Conservation (phyloP, 2,329 filamentous ascomycete genomes). For the Xylariaceae sp. region DNA sequence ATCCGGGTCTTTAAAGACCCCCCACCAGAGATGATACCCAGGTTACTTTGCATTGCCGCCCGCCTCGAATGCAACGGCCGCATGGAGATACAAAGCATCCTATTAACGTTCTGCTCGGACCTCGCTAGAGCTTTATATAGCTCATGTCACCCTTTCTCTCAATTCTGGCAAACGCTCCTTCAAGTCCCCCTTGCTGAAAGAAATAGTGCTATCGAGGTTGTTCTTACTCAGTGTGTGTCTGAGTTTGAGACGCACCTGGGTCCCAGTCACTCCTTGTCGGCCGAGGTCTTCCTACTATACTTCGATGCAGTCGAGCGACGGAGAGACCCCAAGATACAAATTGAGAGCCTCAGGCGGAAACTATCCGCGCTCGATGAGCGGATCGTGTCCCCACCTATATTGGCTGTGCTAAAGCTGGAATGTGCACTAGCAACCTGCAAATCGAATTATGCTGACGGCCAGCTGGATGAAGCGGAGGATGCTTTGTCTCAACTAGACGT, state of each 20-base stretch:
- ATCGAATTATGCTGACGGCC: conserved; percentile 20
- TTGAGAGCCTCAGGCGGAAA: conserved; percentile 19
- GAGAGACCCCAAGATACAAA: conserved; percentile 22
- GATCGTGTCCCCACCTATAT: conserved; percentile 14
- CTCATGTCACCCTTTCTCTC: conserved; percentile 19
- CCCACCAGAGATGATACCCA: conserved; percentile 27
- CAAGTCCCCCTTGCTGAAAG: conserved; percentile 23
- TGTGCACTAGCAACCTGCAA: conserved; percentile 28
- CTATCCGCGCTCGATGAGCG: conserved; percentile 20
- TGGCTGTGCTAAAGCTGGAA: conserved; percentile 26
- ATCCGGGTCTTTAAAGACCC: conserved; percentile 29
- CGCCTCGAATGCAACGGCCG: conserved; percentile 26
- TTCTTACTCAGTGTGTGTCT: conserved; percentile 24
- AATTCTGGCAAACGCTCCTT: conserved; percentile 27
- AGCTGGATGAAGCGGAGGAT: conserved; percentile 24
- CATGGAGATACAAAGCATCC: conserved; percentile 25
- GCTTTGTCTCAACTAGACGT: conserved; percentile 21
- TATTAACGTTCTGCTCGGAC: conserved; percentile 29
- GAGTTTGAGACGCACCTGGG: conserved; percentile 25
- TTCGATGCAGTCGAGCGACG: conserved; percentile 27
- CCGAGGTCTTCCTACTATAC: conserved; percentile 27
- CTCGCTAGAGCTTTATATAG: conserved; percentile 22
- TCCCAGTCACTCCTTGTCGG: conserved; percentile 23
- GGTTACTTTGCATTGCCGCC: conserved; percentile 23
- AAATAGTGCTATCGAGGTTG: conserved; percentile 19